These are phyloP conservation scores for Rhodotorula babjevae DNA, from an alignment of 768 basidiomycete species.

Conservation along the genomic window DNA sequence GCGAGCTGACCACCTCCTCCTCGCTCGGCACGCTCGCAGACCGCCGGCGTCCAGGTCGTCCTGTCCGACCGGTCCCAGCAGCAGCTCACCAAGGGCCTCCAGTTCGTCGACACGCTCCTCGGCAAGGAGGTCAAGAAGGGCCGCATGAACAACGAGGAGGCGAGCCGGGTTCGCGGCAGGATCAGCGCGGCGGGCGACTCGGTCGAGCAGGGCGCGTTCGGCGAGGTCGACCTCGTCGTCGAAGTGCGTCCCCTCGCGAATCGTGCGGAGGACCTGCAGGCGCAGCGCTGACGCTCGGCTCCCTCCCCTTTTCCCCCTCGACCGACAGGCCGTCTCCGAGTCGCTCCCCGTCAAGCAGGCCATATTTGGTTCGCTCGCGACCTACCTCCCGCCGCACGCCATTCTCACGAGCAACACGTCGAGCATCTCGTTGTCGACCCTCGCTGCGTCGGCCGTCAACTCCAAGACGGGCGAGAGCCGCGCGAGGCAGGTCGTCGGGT, in stretches of 20 bases:
- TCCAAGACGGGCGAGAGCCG: constrained; percentile 51
- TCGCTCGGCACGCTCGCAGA: constrained; percentile 47
- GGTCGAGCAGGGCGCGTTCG: constrained; percentile 55
- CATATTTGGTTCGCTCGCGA: constrained; percentile 68
- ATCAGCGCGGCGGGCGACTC: constrained; percentile 57
- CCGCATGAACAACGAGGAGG: constrained; percentile 60
- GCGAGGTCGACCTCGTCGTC: constrained; percentile 83
- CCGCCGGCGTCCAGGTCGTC: constrained; percentile 77
- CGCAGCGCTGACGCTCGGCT: no score
- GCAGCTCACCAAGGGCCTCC: constrained; percentile 68
- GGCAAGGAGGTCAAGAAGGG: constrained; percentile 86
- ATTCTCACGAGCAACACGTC: constrained; percentile 91
- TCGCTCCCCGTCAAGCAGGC: constrained; percentile 68
- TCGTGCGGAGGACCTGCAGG: no score
- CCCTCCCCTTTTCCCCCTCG: no score
- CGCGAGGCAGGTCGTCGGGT: constrained; percentile 68
- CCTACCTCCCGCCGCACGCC: constrained; percentile 63
- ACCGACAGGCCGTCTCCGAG: constrained; percentile 74
- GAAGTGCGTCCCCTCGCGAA: constrained; percentile 53
- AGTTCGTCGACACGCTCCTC: constrained; percentile 68
- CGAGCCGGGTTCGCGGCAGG: constrained; percentile 66
- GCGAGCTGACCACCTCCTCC: no score
- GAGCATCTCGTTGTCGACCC: constrained; percentile 89
- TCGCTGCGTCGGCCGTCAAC: constrained; percentile 68
- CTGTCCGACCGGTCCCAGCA: constrained; percentile 72